Evolutionary conservation across 2,329 filamentous ascomycete species (phyloP).

Genomic region (Penicillium sp.): DNA sequence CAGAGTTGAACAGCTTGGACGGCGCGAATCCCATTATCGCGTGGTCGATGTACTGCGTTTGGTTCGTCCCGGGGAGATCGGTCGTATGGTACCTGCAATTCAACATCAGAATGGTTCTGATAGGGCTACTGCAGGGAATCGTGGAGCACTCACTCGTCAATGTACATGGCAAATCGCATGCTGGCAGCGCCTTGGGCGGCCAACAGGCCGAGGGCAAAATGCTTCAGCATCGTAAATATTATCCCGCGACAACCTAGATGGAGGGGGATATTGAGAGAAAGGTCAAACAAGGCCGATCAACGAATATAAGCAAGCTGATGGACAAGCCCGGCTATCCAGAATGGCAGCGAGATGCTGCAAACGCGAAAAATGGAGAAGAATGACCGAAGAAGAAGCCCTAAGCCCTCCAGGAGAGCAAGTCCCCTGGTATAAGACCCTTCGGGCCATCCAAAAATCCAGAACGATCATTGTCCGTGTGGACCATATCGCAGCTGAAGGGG

Average conservation of each 20-base stretch:
- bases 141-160: conserved; percentile 44
- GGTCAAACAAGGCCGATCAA: background rate
- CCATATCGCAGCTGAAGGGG: too few species aligned
- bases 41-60: conserved; percentile 51
- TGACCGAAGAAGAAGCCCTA: background rate
- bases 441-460: too few species aligned
- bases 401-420: background rate
- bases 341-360: conserved; percentile 9
- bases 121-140: too few species aligned
- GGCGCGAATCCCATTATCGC: conserved; percentile 57
- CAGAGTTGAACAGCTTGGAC: conserved; percentile 50
- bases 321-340: conserved; percentile 5
- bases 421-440: conserved; percentile 9
- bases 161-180: conserved; percentile 46
- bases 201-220: conserved; percentile 29
- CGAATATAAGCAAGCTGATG: conserved; percentile 1
- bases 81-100: conserved; percentile 43
- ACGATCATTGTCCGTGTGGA: too few species aligned
- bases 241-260: too few species aligned
- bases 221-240: conserved; percentile 29
- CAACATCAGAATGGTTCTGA: background rate
- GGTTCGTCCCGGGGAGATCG: conserved; percentile 32
- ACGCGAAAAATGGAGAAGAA: background rate
- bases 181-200: conserved; percentile 29
- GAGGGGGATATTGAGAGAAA: background rate